Percentiles rank a stretch among this genome's conserved stretches.
These are phyloP conservation scores for Diplodia intermedia DNA, from an alignment of 2,329 filamentous ascomycete species.

Conservation along the genomic window DNA sequence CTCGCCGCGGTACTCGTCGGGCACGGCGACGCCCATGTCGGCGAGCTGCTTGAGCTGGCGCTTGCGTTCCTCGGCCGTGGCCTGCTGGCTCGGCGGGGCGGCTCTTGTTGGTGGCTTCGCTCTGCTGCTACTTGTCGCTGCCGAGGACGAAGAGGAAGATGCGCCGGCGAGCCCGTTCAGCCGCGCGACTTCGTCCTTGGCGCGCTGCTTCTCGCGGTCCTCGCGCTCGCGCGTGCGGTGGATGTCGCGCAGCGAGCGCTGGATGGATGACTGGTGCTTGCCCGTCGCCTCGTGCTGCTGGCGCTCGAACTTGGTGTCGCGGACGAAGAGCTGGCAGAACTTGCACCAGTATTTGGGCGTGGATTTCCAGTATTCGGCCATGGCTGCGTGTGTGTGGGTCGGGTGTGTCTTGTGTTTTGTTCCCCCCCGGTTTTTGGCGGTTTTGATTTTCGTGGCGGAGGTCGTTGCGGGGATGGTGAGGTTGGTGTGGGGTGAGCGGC, in stretches of 20 bases:
- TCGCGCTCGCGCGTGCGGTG: conserved; percentile 84
- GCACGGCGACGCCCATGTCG: conserved; percentile 84
- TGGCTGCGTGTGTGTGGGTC: conserved; percentile 48
- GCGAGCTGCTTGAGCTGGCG: conserved; percentile 86
- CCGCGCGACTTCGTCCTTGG: conserved; percentile 83
- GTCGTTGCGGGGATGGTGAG: background rate
- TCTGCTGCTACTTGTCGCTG: conserved; percentile 35
- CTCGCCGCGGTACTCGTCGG: conserved; percentile 76
- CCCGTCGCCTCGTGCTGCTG: conserved; percentile 87
- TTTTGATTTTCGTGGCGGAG: background rate
- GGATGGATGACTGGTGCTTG: conserved; percentile 84
- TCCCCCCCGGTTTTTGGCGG: no score
- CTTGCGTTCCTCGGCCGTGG: conserved; percentile 73
- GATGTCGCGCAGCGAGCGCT: conserved; percentile 87
- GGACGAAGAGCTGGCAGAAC: conserved; percentile 87
- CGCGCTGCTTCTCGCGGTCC: conserved; percentile 80
- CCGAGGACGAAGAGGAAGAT: conserved; percentile 43
- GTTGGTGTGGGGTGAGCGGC: background rate
- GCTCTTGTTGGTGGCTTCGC: conserved; percentile 34
- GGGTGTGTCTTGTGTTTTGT: no score
- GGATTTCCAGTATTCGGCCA: conserved; percentile 99
- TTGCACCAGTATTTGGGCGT: conserved; percentile 99
- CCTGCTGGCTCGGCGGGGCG: conserved; percentile 47
- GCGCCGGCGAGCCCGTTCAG: conserved; percentile 71
- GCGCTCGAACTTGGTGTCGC: conserved; percentile 89